phyloP scores from a whole-genome alignment of 495 filamentous ascomycete species.

The Aspergillus coremiiformis region DNA sequence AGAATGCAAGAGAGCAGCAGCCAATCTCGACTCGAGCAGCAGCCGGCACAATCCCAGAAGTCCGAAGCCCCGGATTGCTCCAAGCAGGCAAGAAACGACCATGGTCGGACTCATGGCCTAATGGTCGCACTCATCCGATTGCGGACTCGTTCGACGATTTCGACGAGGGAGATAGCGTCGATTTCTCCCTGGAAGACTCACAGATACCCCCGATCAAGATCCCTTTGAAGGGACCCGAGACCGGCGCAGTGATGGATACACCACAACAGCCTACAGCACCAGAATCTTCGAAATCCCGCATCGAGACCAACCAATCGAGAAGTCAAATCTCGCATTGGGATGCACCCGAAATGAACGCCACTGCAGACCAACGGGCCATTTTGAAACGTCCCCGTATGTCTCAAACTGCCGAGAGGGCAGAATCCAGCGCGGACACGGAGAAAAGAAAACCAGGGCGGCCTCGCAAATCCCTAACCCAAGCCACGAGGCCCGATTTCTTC shows the following conservation, averaged over 20 bases:
- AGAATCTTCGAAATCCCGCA: slow-evolving; percentile 10
- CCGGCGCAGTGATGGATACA: background rate
- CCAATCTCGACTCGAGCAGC: background rate
- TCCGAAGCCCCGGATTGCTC: slow-evolving; percentile 33
- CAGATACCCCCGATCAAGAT: slow-evolving; percentile 18
- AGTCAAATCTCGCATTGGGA: slow-evolving; percentile 7
- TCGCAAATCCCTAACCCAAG: slow-evolving; percentile 24
- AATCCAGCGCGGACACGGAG: slow-evolving; percentile 5
- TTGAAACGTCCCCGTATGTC: slow-evolving; percentile 30
- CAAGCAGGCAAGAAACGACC: slow-evolving; percentile 33
- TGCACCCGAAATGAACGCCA: background rate
- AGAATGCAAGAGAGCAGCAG: slow-evolving; percentile 9
- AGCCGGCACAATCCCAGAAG: slow-evolving; percentile 23
- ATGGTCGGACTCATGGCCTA: slow-evolving; percentile 28
- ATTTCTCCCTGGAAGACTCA: slow-evolving; percentile 19
- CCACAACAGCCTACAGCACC: slow-evolving; percentile 2
- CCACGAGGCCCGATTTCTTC: slow-evolving; percentile 9
- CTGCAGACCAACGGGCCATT: slow-evolving; percentile 14
- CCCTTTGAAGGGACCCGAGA: slow-evolving; percentile 20
- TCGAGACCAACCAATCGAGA: slow-evolving; percentile 13
- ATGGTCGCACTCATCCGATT: slow-evolving; percentile 21
- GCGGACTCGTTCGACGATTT: slow-evolving; percentile 34
- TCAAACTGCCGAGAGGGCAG: slow-evolving; percentile 2
- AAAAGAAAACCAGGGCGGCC: slow-evolving; percentile 25
- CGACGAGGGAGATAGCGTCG: slow-evolving; percentile 26